Percentiles rank a stretch among this genome's conserved stretches.
Conservation (phyloP, 768 basidiomycete genomes). For the Podaxis pistillaris region DNA sequence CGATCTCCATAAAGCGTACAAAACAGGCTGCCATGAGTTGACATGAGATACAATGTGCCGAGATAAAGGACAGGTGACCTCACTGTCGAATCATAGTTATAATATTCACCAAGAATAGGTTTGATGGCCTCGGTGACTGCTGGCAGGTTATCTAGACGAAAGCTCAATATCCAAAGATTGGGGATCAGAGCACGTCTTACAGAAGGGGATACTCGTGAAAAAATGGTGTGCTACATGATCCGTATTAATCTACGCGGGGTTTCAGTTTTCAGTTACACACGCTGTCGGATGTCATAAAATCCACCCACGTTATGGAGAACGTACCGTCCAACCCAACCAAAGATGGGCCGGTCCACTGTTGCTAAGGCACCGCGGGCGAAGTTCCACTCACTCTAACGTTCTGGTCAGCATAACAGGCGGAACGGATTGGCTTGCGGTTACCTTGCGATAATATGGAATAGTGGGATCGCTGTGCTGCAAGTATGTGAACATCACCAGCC, state of each 20-base stretch:
- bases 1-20: slow-evolving; percentile 53
- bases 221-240: slow-evolving; percentile 62
- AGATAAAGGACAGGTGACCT: slow-evolving; percentile 15
- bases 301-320: slow-evolving; percentile 51
- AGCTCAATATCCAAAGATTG: neutral
- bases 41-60: neutral
- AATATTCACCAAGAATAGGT: slow-evolving; percentile 50
- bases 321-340: slow-evolving; percentile 57
- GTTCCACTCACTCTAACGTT: slow-evolving; percentile 47
- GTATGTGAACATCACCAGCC: slow-evolving; percentile 63
- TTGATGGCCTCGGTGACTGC: slow-evolving; percentile 45
- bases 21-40: slow-evolving; percentile 26
- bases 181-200: slow-evolving; percentile 31
- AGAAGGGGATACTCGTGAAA: slow-evolving; percentile 58
- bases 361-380: slow-evolving; percentile 58
- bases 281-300: neutral
- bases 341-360: slow-evolving; percentile 57
- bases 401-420: neutral
- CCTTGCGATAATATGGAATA: slow-evolving; percentile 57
- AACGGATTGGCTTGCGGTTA: slow-evolving; percentile 12
- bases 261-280: too few relatives aligned
- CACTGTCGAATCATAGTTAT: slow-evolving; percentile 59
- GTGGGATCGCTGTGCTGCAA: slow-evolving; percentile 61
- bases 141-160: slow-evolving; percentile 46
- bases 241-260: slow-evolving; percentile 34